Base-by-base conservation (phyloP, 2,329 filamentous ascomycete genomes). In the Xylaria sp. region DNA sequence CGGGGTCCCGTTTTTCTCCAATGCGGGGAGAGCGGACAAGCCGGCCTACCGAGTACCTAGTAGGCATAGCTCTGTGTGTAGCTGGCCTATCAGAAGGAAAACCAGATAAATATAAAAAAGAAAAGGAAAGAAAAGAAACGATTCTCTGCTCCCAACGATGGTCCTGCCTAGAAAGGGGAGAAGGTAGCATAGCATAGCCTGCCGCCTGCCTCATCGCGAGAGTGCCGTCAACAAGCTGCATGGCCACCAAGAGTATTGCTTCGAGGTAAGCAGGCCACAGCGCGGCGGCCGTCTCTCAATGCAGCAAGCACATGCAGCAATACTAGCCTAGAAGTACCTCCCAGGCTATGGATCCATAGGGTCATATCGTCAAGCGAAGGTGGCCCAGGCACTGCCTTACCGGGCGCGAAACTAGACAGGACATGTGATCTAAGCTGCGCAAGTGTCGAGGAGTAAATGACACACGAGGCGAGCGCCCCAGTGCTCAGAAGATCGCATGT, bases 161-260 rank as follows among this genome's bases (percentile, higher is more conserved):
- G 50, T 33, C 17, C 19, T 56, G 51, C 4, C 23, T 12, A 25
- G 19, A 19, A 33, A 19, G 38, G 15, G 42, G 17, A 19, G 5
- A 31, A 31, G 28, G 28, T 31, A 31, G 28, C 9, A 31, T 31
- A 31, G 28, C 28, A 9, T 31, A 9, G 28, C 28, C n/a, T 5
- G 12, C n/a, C 17, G 57, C 49, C 40, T 54, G 21, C 49, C 54
- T 57, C 52, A 57, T 52, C 47, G 54, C 43, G 21, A 43, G 15
- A 60, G 52, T 42, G 57, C 54, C 61, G 54, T 57, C 37, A 28
- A 43, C 33, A 23, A 55, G 56, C 52, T 60, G 60, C 60, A 57
- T 49, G 38, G 42, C 23, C 17, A 60, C 38, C 53, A 57, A 55
- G 60, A 55, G 37, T 45, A 40, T 50, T 45, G 37, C 54, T 60